Percentiles rank a stretch among this genome's conserved stretches.
Evolutionary conservation across 2,329 filamentous ascomycete genomes (phyloP).

Genomic region (Allantophomopsis cytisporea): DNA sequence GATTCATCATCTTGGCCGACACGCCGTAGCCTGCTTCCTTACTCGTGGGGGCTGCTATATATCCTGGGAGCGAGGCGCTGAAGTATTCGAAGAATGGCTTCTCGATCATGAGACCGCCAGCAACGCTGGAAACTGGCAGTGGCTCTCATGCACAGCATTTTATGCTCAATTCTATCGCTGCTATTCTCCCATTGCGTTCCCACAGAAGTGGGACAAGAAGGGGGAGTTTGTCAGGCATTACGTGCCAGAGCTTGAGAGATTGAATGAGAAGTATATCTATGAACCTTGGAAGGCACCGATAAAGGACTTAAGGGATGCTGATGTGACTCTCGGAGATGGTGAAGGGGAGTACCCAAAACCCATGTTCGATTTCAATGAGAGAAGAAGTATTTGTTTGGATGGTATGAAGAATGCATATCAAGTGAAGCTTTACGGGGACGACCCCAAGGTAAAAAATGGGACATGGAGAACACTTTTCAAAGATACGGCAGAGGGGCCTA

Average conservation of each 20-base stretch:
- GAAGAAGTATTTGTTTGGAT: constrained; percentile 46
- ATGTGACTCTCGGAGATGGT: constrained; percentile 45
- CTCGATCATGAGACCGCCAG: constrained; percentile 64
- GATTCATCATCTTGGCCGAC: constrained; percentile 68
- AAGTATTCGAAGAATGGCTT: constrained; percentile 66
- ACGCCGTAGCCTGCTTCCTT: constrained; percentile 71
- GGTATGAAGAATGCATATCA: constrained; percentile 60
- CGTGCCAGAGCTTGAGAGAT: constrained; percentile 49
- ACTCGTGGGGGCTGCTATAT: constrained; percentile 68
- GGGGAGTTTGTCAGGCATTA: constrained; percentile 50
- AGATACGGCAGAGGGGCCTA: constrained; percentile 17
- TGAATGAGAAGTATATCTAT: constrained; percentile 60
- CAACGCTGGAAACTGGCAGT: constrained; percentile 68
- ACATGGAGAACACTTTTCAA: constrained; percentile 35
- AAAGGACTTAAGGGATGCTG: constrained; percentile 53
- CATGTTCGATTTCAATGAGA: constrained; percentile 61
- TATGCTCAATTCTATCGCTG: constrained; percentile 59
- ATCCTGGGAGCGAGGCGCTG: constrained; percentile 65
- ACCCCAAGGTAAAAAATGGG: constrained; percentile 47
- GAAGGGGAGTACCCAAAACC: constrained; percentile 50
- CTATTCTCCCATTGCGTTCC: constrained; percentile 59
- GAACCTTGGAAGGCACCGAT: constrained; percentile 67
- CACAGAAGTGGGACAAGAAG: constrained; percentile 62
- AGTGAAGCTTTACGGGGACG: constrained; percentile 49
- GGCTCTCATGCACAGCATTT: constrained; percentile 65